These are phyloP conservation scores for Suillus tomentosus DNA, from an alignment of 768 basidiomycete genomes.

Conservation along the genomic window DNA sequence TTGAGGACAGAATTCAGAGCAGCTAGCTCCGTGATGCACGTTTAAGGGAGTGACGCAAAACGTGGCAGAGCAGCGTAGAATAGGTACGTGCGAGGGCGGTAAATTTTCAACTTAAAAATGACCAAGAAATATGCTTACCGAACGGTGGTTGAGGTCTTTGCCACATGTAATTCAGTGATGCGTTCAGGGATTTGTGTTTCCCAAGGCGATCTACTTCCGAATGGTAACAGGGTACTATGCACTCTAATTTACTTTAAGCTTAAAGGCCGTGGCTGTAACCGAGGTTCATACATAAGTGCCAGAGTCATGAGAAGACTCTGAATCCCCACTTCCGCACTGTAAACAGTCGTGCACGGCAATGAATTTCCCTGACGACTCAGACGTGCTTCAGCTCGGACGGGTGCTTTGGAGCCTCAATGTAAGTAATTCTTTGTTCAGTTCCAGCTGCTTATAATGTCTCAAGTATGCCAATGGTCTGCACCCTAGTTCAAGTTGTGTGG, in stretches of 20 bases:
- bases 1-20: too few species aligned
- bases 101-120: too few species aligned
- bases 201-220: too few species aligned
- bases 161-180: too few species aligned
- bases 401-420: background rate
- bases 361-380: background rate
- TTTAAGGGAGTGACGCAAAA: too few species aligned
- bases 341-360: background rate
- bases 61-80: too few species aligned
- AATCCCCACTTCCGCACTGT: background rate
- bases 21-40: too few species aligned
- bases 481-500: background rate
- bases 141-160: too few species aligned
- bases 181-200: too few species aligned
- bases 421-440: background rate
- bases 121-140: too few species aligned
- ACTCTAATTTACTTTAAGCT: background rate
- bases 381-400: background rate
- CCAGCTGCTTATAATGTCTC: background rate
- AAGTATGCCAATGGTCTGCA: slow-evolving; percentile 3
- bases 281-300: background rate
- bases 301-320: background rate
- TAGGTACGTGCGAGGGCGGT: too few species aligned
- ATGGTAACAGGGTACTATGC: too few species aligned
- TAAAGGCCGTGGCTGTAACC: background rate